Evolutionary conservation across 139 green algal genomes (phyloP).

Genomic region (Spirogloea muscicola): DNA sequence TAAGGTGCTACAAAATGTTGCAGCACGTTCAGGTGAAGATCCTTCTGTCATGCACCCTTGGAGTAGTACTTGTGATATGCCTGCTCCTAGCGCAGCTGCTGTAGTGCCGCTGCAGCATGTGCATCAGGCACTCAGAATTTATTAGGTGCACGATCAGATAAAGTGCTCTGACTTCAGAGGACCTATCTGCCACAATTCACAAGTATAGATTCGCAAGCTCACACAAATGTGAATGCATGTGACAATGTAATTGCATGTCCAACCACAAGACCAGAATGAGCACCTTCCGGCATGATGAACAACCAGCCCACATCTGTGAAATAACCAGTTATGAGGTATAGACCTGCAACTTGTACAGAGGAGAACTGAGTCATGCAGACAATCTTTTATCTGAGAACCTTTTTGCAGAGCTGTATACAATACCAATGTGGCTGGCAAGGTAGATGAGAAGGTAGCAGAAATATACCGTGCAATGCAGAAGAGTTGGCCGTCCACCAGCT

Average conservation of each 20-base stretch:
- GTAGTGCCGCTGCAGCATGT: slow-evolving; percentile 16
- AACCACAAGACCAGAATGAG: background rate
- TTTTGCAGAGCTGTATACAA: background rate
- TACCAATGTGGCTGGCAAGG: background rate
- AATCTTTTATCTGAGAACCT: background rate
- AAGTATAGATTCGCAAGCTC: background rate
- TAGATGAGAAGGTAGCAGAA: background rate
- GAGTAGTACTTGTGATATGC: slow-evolving; percentile 20
- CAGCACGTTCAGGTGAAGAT: background rate
- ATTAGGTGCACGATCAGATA: too few species aligned
- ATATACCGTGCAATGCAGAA: background rate
- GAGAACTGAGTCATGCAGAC: background rate
- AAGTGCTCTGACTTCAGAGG: too few species aligned
- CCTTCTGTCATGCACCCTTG: too few species aligned
- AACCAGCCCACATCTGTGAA: slow-evolving; percentile 1
- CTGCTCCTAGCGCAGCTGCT: slow-evolving; percentile 5
- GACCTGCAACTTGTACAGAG: slow-evolving; percentile 1
- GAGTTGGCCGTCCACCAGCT: background rate
- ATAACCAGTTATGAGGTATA: slow-evolving; percentile 18
- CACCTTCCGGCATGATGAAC: slow-evolving; percentile 24
- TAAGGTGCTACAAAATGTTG: background rate
- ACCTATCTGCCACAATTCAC: background rate
- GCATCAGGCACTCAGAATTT: background rate
- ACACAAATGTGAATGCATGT: background rate
- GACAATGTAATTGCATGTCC: background rate